Percentiles rank a stretch among this genome's conserved stretches.
phyloP scores from a whole-genome alignment of 176 grass and related monocot species.

The Zea mays region DNA sequence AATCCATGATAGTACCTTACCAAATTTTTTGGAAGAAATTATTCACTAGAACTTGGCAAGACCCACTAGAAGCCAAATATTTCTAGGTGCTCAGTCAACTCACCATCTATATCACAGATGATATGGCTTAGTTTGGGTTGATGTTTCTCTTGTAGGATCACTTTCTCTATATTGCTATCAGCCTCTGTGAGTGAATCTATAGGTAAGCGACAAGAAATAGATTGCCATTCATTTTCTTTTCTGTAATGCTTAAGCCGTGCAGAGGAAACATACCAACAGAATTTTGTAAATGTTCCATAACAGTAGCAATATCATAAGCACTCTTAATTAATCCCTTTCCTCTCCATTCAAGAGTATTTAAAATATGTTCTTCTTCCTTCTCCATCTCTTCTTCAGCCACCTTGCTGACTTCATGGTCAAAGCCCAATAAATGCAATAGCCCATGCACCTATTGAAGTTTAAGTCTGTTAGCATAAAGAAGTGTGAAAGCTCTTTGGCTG shows the following conservation, averaged over 20 bases:
- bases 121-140: slow-evolving; percentile 71
- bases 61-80: slow-evolving; percentile 22
- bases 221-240: neutral
- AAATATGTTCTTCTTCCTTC: slow-evolving; percentile 71
- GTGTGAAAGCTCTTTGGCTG: neutral
- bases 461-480: slow-evolving; percentile 28
- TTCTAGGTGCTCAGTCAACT: slow-evolving; percentile 36
- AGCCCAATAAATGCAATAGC: slow-evolving; percentile 91
- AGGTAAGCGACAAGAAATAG: slow-evolving; percentile 27
- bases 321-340: slow-evolving; percentile 82
- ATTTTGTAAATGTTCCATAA: slow-evolving; percentile 43
- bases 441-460: slow-evolving; percentile 74
- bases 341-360: slow-evolving; percentile 84
- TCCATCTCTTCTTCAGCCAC: slow-evolving; percentile 92
- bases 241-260: neutral
- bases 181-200: slow-evolving; percentile 36
- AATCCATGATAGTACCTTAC: slow-evolving; percentile 65
- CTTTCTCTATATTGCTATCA: slow-evolving; percentile 51
- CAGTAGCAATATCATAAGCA: slow-evolving; percentile 47
- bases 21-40: slow-evolving; percentile 31
- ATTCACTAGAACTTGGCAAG: slow-evolving; percentile 32
- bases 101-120: slow-evolving; percentile 90
- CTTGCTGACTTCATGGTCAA: slow-evolving; percentile 85
- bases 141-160: slow-evolving; percentile 30
- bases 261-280: slow-evolving; percentile 39